Base-by-base conservation (phyloP, 1,284 basidiomycete genomes). In the Cryptococcus deneoformans region DNA sequence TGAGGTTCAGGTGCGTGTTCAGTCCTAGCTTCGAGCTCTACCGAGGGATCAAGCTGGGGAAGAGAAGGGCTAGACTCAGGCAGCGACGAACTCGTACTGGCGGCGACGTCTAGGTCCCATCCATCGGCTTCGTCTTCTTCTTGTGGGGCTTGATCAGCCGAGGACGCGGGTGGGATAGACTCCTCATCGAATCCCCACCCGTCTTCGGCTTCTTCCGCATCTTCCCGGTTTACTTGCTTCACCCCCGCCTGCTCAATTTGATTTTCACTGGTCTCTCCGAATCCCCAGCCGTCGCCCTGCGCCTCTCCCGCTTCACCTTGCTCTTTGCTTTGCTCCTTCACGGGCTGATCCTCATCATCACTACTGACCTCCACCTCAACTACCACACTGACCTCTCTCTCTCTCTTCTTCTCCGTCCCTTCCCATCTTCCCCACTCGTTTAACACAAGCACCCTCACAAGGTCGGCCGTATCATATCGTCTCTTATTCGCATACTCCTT, bases 251-350 rank as follows among this genome's bases (percentile, higher is more conserved):
- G 29, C 29, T 29, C 29, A 29, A 29, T 29, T 29, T 29, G 29
- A 5, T 29, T 5, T 29, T n/a, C 43, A n/a, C n/a, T 44, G 43
- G 43, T n/a, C 14, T 59, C 72, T 24, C 78, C 78, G 55, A 80
- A 79, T n/a, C 68, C 78, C 79, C 79, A 80, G 1, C 69, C 73
- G 38, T 71, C 72, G 10, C 69, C 75, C 20, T 8, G 50, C 29
- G 3, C 46, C n/a, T 40, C 40, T 48, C 14, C 37, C 12, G n/a
- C 37, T 49, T 47, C 16, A 11, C 12, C 12, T 38, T 37, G 37
- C 39, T 52, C 11, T 9, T 35, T 40, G 7, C 24, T 8, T 44
- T 48, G 2, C 1, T 40, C n/a, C n/a, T 42, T 42, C 40, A 16
- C 3, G 29, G 29, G 29, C 11, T 42, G 16, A 42, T 58, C 16